Conservation (phyloP, 83 land plant species). For the Thuja plicata region DNA sequence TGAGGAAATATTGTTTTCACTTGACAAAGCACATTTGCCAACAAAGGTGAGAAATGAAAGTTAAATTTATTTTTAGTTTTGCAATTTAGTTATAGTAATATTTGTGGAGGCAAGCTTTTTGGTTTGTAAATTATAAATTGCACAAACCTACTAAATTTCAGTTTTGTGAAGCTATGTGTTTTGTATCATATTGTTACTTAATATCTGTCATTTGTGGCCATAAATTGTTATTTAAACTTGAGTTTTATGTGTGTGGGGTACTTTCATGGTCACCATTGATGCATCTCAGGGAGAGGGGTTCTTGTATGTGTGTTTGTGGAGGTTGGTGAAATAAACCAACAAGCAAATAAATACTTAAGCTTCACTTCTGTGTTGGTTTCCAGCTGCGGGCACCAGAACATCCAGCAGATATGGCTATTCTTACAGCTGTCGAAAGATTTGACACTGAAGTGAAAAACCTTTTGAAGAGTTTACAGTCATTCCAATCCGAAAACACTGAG, state of each 20-base stretch:
- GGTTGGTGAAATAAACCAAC: neutral
- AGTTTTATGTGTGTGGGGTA: neutral
- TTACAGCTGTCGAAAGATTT: slow-evolving; percentile 16
- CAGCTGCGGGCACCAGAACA: slow-evolving; percentile 1
- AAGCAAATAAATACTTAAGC: neutral
- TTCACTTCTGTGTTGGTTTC: slow-evolving; percentile 12
- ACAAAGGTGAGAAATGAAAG: slow-evolving; percentile 30
- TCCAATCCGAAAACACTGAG: slow-evolving; percentile 76
- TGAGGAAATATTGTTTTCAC: slow-evolving; percentile 77
- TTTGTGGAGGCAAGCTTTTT: slow-evolving; percentile 1
- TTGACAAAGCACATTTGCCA: slow-evolving; percentile 67
- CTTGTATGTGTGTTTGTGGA: slow-evolving; percentile 4
- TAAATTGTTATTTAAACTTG: slow-evolving; percentile 1
- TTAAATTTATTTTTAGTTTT: slow-evolving; percentile 5
- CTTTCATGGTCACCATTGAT: slow-evolving; percentile 14
- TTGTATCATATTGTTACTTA: neutral
- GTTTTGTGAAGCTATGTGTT: neutral
- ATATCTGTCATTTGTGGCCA: neutral
- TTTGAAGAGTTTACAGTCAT: slow-evolving; percentile 53
- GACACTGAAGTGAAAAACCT: slow-evolving; percentile 34
- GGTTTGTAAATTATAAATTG: slow-evolving; percentile 4
- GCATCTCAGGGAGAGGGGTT: neutral
- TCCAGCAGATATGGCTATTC: slow-evolving; percentile 25
- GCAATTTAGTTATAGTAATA: neutral
- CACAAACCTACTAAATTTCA: neutral